Evolutionary conservation across 768 basidiomycete species (phyloP).

Genomic region (Leucocoprinus leucothites): DNA sequence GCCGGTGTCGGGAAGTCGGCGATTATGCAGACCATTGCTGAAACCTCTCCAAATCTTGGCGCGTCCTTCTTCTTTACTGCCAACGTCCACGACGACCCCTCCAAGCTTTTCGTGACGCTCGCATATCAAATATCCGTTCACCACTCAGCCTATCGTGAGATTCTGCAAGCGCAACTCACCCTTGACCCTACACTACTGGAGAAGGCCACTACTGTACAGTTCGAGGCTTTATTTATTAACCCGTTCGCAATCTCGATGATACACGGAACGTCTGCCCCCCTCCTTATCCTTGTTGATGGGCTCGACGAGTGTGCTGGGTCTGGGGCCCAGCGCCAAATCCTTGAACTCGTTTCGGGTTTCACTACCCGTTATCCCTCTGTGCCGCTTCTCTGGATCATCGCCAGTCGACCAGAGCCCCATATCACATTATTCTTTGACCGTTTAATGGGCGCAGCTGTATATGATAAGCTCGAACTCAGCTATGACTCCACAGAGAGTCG

Average conservation of each 20-base stretch:
- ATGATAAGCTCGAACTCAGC: background rate
- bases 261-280: background rate
- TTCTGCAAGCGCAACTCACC: constrained; percentile 5
- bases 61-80: background rate
- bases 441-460: background rate
- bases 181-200: constrained; percentile 6
- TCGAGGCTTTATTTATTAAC: constrained; percentile 13
- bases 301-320: background rate
- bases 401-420: constrained; percentile 5
- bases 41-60: background rate
- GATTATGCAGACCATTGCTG: background rate
- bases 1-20: background rate
- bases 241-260: constrained; percentile 5
- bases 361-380: background rate
- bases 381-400: background rate
- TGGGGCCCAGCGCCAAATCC: background rate
- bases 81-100: background rate
- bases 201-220: constrained; percentile 12
- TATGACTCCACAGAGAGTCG: background rate
- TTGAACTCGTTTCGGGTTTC: background rate
- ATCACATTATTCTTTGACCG: background rate
- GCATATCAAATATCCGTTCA: constrained; percentile 19
- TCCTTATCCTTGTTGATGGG: background rate
- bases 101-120: constrained; percentile 11
- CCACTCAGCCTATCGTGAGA: background rate